These are phyloP conservation scores for Vigna angularis DNA, from an alignment of 306 rosid genomes.

Conservation along the genomic window DNA sequence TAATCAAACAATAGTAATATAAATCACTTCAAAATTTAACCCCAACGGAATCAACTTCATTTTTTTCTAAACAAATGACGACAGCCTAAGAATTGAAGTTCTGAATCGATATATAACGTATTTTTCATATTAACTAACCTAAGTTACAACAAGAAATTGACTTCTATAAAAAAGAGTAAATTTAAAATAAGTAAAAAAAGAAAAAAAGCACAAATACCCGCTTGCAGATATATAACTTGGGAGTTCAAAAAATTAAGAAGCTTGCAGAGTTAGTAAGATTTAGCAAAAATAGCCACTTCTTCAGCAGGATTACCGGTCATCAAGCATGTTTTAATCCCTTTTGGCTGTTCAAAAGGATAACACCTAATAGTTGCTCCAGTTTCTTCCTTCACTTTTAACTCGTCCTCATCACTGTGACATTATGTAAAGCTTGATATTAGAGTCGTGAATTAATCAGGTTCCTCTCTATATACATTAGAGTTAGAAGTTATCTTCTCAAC, in stretches of 20 bases:
- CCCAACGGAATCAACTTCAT: slow-evolving; percentile 9
- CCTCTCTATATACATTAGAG: slow-evolving; percentile 20
- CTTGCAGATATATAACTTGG: slow-evolving; percentile 18
- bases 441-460: slow-evolving; percentile 31
- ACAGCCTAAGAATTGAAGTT: slow-evolving; percentile 15
- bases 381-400: slow-evolving; percentile 91
- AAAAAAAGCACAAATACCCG: slow-evolving; percentile 8
- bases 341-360: slow-evolving; percentile 88
- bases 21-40: slow-evolving; percentile 1
- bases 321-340: slow-evolving; percentile 72
- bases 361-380: slow-evolving; percentile 98
- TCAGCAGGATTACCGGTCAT: slow-evolving; percentile 87
- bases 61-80: slow-evolving; percentile 15
- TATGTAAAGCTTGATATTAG: slow-evolving; percentile 43
- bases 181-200: not conserved
- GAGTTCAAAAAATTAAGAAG: slow-evolving; percentile 7
- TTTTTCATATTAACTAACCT: slow-evolving; percentile 25
- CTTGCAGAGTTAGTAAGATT: slow-evolving; percentile 66
- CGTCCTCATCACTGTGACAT: slow-evolving; percentile 75
- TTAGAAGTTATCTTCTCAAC: slow-evolving; percentile 3
- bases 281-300: slow-evolving; percentile 95
- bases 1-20: slow-evolving; percentile 29
- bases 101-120: slow-evolving; percentile 33
- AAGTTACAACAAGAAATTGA: slow-evolving; percentile 28
- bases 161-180: not conserved